Percentiles rank a stretch among this genome's conserved stretches.
Evolutionary conservation across 768 basidiomycete species (phyloP).

Genomic region (Neoboletus brunneissimus): DNA sequence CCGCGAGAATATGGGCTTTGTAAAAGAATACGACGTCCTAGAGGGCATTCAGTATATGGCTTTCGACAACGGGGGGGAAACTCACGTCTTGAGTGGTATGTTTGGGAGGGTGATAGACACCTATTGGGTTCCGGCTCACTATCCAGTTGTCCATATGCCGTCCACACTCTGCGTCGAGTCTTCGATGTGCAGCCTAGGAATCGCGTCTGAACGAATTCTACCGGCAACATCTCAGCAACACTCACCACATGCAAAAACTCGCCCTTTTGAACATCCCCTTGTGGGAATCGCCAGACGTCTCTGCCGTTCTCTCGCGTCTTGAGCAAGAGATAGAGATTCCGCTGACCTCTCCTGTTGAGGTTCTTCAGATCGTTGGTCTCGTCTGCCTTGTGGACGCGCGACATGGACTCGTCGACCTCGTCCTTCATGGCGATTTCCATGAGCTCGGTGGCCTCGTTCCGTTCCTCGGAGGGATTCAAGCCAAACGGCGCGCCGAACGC

Average conservation of each 20-base stretch:
- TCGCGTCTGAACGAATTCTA: background rate
- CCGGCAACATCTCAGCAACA: background rate
- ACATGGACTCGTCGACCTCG: too few relatives aligned
- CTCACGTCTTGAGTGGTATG: slow-evolving; percentile 39
- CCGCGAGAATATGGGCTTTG: slow-evolving; percentile 90
- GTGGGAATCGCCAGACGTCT: slow-evolving; percentile 74
- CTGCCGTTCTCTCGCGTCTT: slow-evolving; percentile 45
- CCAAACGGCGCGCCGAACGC: too few relatives aligned
- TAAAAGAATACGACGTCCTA: slow-evolving; percentile 85
- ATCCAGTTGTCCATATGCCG: slow-evolving; percentile 90
- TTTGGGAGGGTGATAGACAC: slow-evolving; percentile 58
- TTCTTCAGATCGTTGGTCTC: too few relatives aligned
- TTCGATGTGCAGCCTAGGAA: slow-evolving; percentile 67
- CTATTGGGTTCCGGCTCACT: slow-evolving; percentile 86
- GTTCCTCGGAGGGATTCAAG: too few relatives aligned
- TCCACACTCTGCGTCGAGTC: slow-evolving; percentile 71
- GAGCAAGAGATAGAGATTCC: slow-evolving; percentile 56
- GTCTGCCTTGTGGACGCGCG: too few relatives aligned
- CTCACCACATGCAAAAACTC: slow-evolving; percentile 79
- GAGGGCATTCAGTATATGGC: background rate
- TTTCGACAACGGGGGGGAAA: background rate
- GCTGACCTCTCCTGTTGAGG: too few relatives aligned
- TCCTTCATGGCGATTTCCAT: too few relatives aligned
- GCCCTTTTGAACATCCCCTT: slow-evolving; percentile 55
- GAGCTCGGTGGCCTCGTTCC: too few relatives aligned